Conservation (phyloP, 1,284 basidiomycete genomes). For the Fomitopsis pinicola region DNA sequence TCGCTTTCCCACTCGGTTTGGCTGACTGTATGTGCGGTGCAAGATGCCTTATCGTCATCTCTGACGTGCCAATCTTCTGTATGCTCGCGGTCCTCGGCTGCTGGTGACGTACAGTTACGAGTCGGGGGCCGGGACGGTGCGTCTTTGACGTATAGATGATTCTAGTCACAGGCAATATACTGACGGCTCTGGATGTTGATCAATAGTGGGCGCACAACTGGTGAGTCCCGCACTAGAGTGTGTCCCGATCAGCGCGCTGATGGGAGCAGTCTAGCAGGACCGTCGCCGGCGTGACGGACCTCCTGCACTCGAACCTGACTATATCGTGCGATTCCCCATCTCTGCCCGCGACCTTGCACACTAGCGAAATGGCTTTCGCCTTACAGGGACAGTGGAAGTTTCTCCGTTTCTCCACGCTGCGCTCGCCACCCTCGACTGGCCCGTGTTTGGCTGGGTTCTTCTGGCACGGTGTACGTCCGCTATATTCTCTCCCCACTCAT, state of each 20-base stretch:
- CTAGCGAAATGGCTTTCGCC: no score
- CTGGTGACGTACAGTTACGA: slow-evolving; percentile 24
- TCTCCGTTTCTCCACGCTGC: slow-evolving; percentile 51
- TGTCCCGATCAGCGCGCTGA: background rate
- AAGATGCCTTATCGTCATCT: slow-evolving; percentile 40
- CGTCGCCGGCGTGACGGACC: slow-evolving; percentile 37
- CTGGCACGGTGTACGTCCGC: slow-evolving; percentile 44
- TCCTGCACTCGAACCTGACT: slow-evolving; percentile 41
- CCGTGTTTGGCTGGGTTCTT: slow-evolving; percentile 57
- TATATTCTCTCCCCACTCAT: background rate
- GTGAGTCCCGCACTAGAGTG: slow-evolving; percentile 23
- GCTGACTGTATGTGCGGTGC: background rate
- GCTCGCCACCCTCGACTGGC: slow-evolving; percentile 52
- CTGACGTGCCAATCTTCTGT: slow-evolving; percentile 51
- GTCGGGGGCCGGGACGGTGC: slow-evolving; percentile 19
- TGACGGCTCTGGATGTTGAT: background rate
- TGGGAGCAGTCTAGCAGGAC: slow-evolving; percentile 21
- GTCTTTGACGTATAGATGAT: background rate
- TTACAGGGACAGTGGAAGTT: slow-evolving; percentile 44
- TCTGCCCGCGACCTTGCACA: no score
- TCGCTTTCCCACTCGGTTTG: background rate
- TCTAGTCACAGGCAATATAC: no score
- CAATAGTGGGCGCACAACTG: slow-evolving; percentile 24
- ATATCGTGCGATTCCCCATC: slow-evolving; percentile 22
- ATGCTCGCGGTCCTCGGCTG: slow-evolving; percentile 36